Evolutionary conservation across 208 protist species (phyloP), one percentile per base, ranked within the genome.

Genomic region (Borovskyia barvae): DNA sequence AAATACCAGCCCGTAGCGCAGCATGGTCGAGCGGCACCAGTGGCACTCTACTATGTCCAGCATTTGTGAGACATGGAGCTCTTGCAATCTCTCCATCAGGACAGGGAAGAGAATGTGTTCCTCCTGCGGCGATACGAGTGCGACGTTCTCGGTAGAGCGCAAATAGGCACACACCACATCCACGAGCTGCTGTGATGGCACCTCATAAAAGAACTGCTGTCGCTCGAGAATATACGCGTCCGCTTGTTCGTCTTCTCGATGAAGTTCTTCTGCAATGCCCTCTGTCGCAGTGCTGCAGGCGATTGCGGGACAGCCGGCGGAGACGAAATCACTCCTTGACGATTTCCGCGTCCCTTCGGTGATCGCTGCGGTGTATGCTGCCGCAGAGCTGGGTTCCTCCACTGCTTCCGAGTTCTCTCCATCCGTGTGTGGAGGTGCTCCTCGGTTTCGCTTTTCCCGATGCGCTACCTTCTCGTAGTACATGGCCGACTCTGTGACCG

Each of bases 21-120:
- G 70, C 28, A 88, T 70, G 14, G 82, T 93, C 24, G 86, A 85
- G 12, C 80, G 68, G n/a, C 69, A 64, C 74, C 75, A 89, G 59
- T 78, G 77, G 37, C 69, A 77, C 32, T 66, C 72, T 19, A 90
- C 68, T 15, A 93, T 66, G 32, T 90, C 82, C 14, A 93, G 67
- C 58, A 90, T 43, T 52, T 86, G 77, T 3, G 49, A 25, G 2
- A 90, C 32, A 28, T 67, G 58, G n/a, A 86, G 53, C 47, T 90
- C 74, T 17, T 57, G 43, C 3, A 90, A 47, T 11, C 82, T 75
- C 4, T 83, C 70, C 15, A 75, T 42, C 20, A 93, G 32, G 5
- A 88, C 82, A 12, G 86, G 86, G 50, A 93, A 93, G 12, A 93
- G 26, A 5, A 69, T 37, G 50, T 87, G 76, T 49, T 93, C 82